Evolutionary conservation across 306 rosid species (phyloP).

Genomic region (Oemleria cerasiformis): DNA sequence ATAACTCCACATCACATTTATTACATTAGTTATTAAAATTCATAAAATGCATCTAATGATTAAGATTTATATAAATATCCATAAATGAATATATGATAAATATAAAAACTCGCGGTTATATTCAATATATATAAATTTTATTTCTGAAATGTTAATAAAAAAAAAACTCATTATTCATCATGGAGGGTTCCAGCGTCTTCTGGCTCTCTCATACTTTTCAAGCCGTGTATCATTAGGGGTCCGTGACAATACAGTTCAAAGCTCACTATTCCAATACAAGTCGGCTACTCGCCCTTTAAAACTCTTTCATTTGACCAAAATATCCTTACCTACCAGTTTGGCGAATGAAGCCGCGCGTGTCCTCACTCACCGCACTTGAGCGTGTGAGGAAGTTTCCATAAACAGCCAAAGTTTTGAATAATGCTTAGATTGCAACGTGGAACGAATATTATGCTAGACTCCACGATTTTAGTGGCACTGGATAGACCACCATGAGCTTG

Average conservation of each 20-base stretch:
- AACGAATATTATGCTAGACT: slow-evolving; percentile 18
- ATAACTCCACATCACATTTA: too few species aligned
- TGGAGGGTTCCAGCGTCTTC: too few species aligned
- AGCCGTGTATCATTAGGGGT: neutral
- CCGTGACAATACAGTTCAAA: neutral
- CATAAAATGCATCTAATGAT: too few species aligned
- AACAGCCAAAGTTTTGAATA: neutral
- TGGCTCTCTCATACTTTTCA: neutral
- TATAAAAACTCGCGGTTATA: too few species aligned
- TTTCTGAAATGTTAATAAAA: too few species aligned
- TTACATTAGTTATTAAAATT: too few species aligned
- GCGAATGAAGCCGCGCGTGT: neutral
- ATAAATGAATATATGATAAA: too few species aligned
- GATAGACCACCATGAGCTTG: slow-evolving; percentile 46
- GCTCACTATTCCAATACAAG: neutral
- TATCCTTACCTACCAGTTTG: neutral
- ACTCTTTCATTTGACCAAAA: neutral
- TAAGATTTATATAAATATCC: too few species aligned
- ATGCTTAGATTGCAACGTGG: slow-evolving; percentile 25
- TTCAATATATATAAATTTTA: too few species aligned
- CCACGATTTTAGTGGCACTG: slow-evolving; percentile 1
- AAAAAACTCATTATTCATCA: too few species aligned
- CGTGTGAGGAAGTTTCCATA: neutral
- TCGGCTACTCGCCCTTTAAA: neutral
- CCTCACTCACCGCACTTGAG: neutral